Base-by-base conservation (phyloP, 495 filamentous ascomycete genomes). In the Neurospora sp. region DNA sequence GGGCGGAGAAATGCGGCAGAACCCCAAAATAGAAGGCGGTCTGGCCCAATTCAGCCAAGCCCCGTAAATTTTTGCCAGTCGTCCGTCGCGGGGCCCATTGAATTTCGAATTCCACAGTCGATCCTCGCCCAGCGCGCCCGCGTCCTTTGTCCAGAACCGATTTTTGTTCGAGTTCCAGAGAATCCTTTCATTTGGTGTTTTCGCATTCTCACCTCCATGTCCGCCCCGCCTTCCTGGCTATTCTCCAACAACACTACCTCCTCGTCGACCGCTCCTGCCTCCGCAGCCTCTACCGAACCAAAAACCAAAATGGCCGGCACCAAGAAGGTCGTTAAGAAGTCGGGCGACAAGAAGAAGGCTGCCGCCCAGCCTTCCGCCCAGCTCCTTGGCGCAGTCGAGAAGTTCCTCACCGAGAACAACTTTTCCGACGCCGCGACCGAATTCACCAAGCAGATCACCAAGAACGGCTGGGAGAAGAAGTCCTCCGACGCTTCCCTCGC, bases 341-440 rank as follows among this genome's bases (percentile, higher is more conserved):
- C 72, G 20, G 44, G 69, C n/a, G 73, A 77, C 70, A 79, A 78
- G 71, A 69, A 74, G n/a, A 66, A 68, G 1, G 48, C 78, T 53
- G 39, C 75, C 66, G 53, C 69, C 35, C 74, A 82, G 71, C 87
- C 87, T 40, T 86, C 90, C 11, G 74, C 85, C 22, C 86, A 89
- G 77, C 81, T 94, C 18, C 78, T 93, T 73, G 86, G 88, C 48
- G 83, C 92, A n/a, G 85, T 94, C 74, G 87, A 88, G 40, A 81
- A 83, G 16, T 93, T 93, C 81, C 84, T 94, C 40, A 83, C 86
- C 74, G 87, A 90, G 48, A 87, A 90, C 78, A 88, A 89, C 40
- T 92, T 91, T 75, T 77, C 84, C 22, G 82, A 82, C 48, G 86
- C 92, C 38, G 87, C 86, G 72, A 80, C 84, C 73, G 83, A 88